Base-by-base conservation (phyloP, 139 green algal genomes). In the Tetradesmus lagerheimii region DNA sequence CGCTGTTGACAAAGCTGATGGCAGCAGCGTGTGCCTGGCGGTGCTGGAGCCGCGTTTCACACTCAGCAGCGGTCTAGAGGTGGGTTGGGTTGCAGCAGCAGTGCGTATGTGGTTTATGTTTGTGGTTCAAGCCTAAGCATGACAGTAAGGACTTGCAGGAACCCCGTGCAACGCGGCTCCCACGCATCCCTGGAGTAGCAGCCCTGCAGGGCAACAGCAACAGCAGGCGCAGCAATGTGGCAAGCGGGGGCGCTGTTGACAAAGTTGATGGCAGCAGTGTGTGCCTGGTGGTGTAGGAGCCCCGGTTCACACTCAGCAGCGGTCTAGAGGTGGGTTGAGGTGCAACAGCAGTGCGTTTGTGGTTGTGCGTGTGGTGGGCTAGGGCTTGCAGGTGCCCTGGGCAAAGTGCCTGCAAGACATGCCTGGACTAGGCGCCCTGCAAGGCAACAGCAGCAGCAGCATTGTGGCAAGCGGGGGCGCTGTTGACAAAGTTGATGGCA, bases 211-310 rank as follows among this genome's bases (percentile, higher is more conserved):
- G 29, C 29, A 64, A 35, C 93, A 93, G 38, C 88, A 92, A 45
- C 75, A 83, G 74, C 45, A 50, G n/a, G n/a, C n/a, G 31, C 34
- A 12, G 43, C 45, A 35, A 34, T 62, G 79, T 20, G 1, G 79
- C 18, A 25, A 41, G 38, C 39, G 78, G 31, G 45, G 2, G n/a
- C 37, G 25, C 37, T 64, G 50, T 38, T 41, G 14, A 35, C 66
- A 53, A 23, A 62, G 71, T 53, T 64, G 75, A 31, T 45, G 57
- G 23, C 23, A 50, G 80, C 78, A 39, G 15, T 43, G 74, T 50
- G 1, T 95, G 93, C 66, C 91, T 98, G 85, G 92, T 94, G 20
- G 91, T 97, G 39, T 25, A 98, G 23, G 92, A 96, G 82, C 93
- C 95, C 0, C 88, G 89, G 0, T 79, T 94, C 71, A 95, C 93